Base-by-base conservation (phyloP, 805 yeast genomes). In the Candida nanaspora region DNA sequence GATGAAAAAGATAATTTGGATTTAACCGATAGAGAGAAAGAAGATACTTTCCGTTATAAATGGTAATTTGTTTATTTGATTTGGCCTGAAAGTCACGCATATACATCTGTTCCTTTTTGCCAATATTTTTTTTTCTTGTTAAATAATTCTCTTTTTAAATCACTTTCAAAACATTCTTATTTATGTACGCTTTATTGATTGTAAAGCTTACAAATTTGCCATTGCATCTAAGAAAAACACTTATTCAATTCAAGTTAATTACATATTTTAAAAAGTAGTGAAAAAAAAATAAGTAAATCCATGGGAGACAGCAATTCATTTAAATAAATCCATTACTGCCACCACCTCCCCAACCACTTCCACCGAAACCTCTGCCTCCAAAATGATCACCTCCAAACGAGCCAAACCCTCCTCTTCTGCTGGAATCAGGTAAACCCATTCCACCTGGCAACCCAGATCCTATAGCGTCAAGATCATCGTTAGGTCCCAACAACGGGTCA, bases 21-120 rank as follows among this genome's bases (percentile, higher is more conserved):
- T 55, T 51, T 73, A 49, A 79, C 86, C 0, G 86, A 80, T 53
- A 61, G 67, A 14, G 73, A 79, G 51, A 80, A 80, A 14, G 29
- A 10, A n/a, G 37, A 19, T 8, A 34, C 37, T 23, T 34, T 34
- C 37, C 37, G 37, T 34, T 34, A 34, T 14, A 15, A 23, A 34
- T 34, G 37, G 37, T 34, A 16, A 25, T 18, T 8, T n/a, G 6
- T 5, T 16, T 30, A 10, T 28, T n/a, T n/a, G n/a, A n/a, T n/a
- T n/a, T n/a, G n/a, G n/a, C n/a, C n/a, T n/a, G n/a, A n/a, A n/a
- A n/a, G n/a, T n/a, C n/a, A n/a, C n/a, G n/a, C n/a, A n/a, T n/a
- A 9, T 28, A 7, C 15, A 13, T 10, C 30, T 28, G 10, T 9
- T 10, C 10, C 30, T 28, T 23, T 23, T 23, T 10, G 10, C 11